Base-by-base conservation (phyloP, 2,329 filamentous ascomycete species). In the Xylaria hypoxylon region DNA sequence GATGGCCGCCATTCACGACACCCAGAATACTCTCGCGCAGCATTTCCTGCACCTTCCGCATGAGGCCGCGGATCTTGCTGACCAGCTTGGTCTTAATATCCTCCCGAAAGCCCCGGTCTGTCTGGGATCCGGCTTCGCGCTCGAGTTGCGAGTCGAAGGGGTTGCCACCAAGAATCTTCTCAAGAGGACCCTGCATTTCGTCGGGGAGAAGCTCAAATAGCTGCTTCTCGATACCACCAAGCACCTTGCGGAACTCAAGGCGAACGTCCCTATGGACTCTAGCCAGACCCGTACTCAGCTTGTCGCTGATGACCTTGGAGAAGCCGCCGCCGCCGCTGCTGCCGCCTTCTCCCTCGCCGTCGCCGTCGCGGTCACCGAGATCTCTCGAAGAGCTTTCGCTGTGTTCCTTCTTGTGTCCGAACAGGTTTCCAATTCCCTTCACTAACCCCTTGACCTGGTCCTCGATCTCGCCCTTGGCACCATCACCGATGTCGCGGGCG, bases 141-240 rank as follows among this genome's bases (percentile, higher is more conserved):
- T 83, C 80, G 15, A 83, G 80, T 65, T 81, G 75, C 17, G 77
- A 72, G 71, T 83, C 81, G 64, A 83, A 83, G 6, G 81, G 81
- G 52, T 83, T 83, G 2, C 81, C 81, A 0, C 81, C 81, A 0
- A 83, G 78, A 10, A 83, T 81, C 75, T 80, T 83, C 70, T 83
- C 81, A 0, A 83, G 77, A 0, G 81, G 80, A 0, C 78, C 73
- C 67, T 83, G 81, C 64, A 83, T 78, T 53, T 79, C 67, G 53
- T 83, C 80, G 0, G 81, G 81, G 0, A 83, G 77, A 13, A 81
- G 68, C 72, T 83, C 81, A 35, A 83, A 83, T 0, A 83, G 77
- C 67, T 81, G 72, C 74, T 82, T 82, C 73, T 83, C 81, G 33
- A 83, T 83, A 3, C 65, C 75, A 45, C 80, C 81, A 0, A 83